phyloP scores from a whole-genome alignment of 805 yeast genomes.

The Teunomyces tritomae region DNA sequence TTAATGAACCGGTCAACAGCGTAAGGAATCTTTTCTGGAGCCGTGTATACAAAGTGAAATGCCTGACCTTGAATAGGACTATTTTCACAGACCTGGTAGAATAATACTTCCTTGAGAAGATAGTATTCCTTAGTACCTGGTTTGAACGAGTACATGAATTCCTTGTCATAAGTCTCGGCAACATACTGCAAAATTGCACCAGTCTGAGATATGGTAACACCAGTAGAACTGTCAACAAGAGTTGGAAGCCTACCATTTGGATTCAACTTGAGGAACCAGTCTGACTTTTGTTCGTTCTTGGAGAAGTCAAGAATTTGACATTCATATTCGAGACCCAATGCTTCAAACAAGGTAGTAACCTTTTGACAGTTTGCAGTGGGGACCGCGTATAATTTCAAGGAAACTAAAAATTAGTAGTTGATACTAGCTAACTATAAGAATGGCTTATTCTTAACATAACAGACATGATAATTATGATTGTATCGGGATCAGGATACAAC shows the following conservation, averaged over 20 bases:
- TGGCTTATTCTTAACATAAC: neutral
- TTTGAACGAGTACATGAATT: slow-evolving; percentile 43
- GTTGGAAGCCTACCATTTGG: slow-evolving; percentile 68
- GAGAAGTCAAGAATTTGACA: slow-evolving; percentile 40
- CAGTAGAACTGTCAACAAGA: slow-evolving; percentile 40
- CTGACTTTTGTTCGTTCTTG: slow-evolving; percentile 49
- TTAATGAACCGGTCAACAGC: slow-evolving; percentile 49
- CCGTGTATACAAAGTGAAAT: slow-evolving; percentile 42
- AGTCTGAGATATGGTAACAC: slow-evolving; percentile 52
- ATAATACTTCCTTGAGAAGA: slow-evolving; percentile 50
- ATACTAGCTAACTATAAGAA: no score
- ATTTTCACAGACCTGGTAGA: slow-evolving; percentile 54
- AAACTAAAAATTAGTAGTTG: neutral
- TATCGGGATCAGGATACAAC: no score
- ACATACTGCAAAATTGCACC: slow-evolving; percentile 61
- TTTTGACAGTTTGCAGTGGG: slow-evolving; percentile 48
- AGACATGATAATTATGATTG: neutral
- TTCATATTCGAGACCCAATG: slow-evolving; percentile 42
- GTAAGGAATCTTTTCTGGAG: slow-evolving; percentile 52
- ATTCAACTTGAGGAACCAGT: slow-evolving; percentile 54
- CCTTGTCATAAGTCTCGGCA: slow-evolving; percentile 59
- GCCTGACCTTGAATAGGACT: slow-evolving; percentile 69
- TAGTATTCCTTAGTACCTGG: slow-evolving; percentile 43
- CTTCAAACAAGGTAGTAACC: slow-evolving; percentile 38
- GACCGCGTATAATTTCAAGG: slow-evolving; percentile 27